phyloP scores from a whole-genome alignment of 2,329 filamentous ascomycete species.

The Sodiomyces alkalinus region DNA sequence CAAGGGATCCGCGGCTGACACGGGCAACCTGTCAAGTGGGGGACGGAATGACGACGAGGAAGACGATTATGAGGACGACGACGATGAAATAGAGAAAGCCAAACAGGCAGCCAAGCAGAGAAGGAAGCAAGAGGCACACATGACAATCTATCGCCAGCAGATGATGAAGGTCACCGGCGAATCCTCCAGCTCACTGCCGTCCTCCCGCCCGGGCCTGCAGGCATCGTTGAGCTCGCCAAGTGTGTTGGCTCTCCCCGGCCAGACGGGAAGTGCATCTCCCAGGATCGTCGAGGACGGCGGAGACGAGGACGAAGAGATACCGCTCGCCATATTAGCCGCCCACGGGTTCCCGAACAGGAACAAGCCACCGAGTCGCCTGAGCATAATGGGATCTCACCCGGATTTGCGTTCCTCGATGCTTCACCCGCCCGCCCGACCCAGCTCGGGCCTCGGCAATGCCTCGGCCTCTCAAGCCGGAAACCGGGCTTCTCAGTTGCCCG shows the following conservation, averaged over 20 bases:
- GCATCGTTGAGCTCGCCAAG: conserved; percentile 49
- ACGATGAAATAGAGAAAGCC: conserved; percentile 65
- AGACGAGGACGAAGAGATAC: conserved; percentile 83
- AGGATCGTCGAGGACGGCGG: no score
- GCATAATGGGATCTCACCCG: conserved; percentile 51
- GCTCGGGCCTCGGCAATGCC: conserved; percentile 41
- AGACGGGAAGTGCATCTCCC: no score
- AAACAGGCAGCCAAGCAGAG: conserved; percentile 61
- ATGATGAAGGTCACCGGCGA: conserved; percentile 96
- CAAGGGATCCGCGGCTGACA: conserved; percentile 28
- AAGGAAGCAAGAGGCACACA: conserved; percentile 77
- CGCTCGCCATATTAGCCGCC: conserved; percentile 71
- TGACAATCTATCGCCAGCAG: conserved; percentile 79
- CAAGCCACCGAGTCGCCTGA: conserved; percentile 55
- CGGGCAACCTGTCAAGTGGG: conserved; percentile 26
- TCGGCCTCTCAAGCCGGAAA: conserved; percentile 14
- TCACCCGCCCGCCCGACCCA: conserved; percentile 32
- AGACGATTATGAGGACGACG: conserved; percentile 54
- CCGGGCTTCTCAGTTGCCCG: conserved; percentile 44
- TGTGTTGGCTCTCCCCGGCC: conserved; percentile 24
- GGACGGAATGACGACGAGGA: conserved; percentile 48
- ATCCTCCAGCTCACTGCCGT: conserved; percentile 28
- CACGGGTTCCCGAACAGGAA: conserved; percentile 76
- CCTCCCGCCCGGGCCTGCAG: conserved; percentile 38
- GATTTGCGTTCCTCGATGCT: conserved; percentile 47